Conservation (phyloP, 768 basidiomycete species). For the Pisolithus orientalis region DNA sequence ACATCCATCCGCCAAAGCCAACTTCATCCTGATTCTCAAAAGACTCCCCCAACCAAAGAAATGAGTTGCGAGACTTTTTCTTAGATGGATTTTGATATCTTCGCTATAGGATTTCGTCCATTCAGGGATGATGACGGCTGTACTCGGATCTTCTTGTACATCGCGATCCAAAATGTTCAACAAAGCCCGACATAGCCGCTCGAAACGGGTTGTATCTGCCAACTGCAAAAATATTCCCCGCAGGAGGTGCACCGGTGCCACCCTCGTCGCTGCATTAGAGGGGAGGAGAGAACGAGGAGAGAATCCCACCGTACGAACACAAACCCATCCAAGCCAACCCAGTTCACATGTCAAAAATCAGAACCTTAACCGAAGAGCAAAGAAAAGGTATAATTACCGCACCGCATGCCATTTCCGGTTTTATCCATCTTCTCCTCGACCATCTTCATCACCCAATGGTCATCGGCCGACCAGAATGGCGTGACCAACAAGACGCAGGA, state of each 20-base stretch:
- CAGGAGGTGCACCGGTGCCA: constrained; percentile 20
- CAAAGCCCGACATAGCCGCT: constrained; percentile 35
- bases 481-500: constrained; percentile 48
- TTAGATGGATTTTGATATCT: constrained; percentile 40
- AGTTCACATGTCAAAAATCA: background rate
- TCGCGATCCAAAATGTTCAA: constrained; percentile 37
- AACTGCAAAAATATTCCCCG: constrained; percentile 28
- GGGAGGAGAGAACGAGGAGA: background rate
- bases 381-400: constrained; percentile 35
- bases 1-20: constrained; percentile 41
- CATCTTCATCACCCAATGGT: constrained; percentile 22
- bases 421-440: constrained; percentile 22
- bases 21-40: constrained; percentile 47
- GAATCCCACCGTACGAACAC: no score
- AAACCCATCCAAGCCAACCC: no score
- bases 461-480: constrained; percentile 43
- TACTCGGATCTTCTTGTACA: constrained; percentile 29
- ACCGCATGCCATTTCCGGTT: constrained; percentile 6
- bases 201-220: constrained; percentile 32
- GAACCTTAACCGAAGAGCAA: constrained; percentile 2
- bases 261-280: constrained; percentile 14
- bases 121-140: constrained; percentile 24
- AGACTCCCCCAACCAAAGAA: constrained; percentile 59
- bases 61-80: constrained; percentile 45
- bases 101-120: constrained; percentile 23